Base-by-base conservation (phyloP, 2,329 filamentous ascomycete genomes). In the Trematosphaeria pertusa region DNA sequence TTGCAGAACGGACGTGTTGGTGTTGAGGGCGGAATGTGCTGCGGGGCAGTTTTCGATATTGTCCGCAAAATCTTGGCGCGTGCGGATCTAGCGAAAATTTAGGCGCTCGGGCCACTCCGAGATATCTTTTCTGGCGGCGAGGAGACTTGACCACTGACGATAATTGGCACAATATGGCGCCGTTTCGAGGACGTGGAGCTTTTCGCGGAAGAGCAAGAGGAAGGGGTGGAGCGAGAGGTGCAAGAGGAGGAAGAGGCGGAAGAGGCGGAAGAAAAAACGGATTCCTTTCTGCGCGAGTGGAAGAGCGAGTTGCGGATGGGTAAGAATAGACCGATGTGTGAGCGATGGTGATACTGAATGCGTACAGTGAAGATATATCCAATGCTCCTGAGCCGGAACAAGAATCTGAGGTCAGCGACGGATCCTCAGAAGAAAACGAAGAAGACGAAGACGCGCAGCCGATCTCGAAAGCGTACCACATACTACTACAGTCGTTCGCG, bases 401-500 rank as follows among this genome's bases (percentile, higher is more conserved):
- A 21, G 57, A 67, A 14, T 51, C 50, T 6, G 61, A 66, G 10
- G 58, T 35, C 14, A 64, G 58, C 18, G 61, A 64, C 32, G 54
- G 47, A 6, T 52, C 50, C 7, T 52, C 45, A 8, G 64, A 69
- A 15, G 68, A 67, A 7, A 59, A 60, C 5, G 52, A 56, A 15
- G 61, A 63, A 5, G 54, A 56, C 9, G 52, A 61, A 37, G 57
- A 61, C 32, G 59, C 57, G 11, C 55, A 67, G 15, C 58, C 67
- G 21, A 43, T 48, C 18, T 56, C 65, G 4, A 71, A 69, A 46
- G 78, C 82, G 8, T 87, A 86, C 62, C 81, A 78, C 44, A 71
- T 78, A 37, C 72, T 87, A 12, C 70, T 87, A 12, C 78, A 83
- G 51, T 75, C 83, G 2, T 75, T 86, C 17, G 53, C 55, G 17